Evolutionary conservation across 1,284 basidiomycete genomes (phyloP), one percentile per base, ranked within the genome.

Genomic region (Ustilago shanxiensis): DNA sequence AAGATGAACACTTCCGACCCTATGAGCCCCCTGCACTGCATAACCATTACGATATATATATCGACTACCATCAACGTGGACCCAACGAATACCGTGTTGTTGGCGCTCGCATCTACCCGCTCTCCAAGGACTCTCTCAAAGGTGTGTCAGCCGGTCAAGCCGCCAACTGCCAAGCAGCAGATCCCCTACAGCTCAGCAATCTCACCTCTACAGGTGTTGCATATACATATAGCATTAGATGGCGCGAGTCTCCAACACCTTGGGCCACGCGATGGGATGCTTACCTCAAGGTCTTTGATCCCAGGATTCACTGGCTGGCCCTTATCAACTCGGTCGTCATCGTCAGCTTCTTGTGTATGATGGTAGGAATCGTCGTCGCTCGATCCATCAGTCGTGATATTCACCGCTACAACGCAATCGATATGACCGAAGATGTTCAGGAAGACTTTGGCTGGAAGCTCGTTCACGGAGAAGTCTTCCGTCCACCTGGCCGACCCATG

Each of bases 391-490:
- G 92, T 41, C 91, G 93, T 84, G 96, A 99, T 88, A 96, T 98
- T 72, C 91, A 91, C 60, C 91, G 95, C n/a, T 99, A 98, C 88
- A 97, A 98, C 83, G 93, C 94, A 9, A 93, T 96, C 77, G 95
- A 98, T 86, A 88, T 96, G 35, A 93, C 92, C 79, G 95, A 98
- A 86, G 95, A 98, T 80, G 93, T 98, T 0, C 95, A 97, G 87
- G 95, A 98, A 50, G 96, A 99, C 83, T 98, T 93, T 89, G 96
- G 96, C 4, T 99, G 96, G 96, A 98, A 98, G 84, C 90, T 96
- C 20, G 91, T 98, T 11, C 95, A 98, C 81, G 95, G 94, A 31
- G 96, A 99, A 87, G 94, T 99, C 16, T 98, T 98, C 89, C 91
- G 96, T 31, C 88, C 92, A 4, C 96, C 96, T 0, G 87, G 88